Percentiles rank a stretch among this genome's conserved stretches.
Conservation (phyloP, 1,284 basidiomycete genomes). For the Athelia sp. region DNA sequence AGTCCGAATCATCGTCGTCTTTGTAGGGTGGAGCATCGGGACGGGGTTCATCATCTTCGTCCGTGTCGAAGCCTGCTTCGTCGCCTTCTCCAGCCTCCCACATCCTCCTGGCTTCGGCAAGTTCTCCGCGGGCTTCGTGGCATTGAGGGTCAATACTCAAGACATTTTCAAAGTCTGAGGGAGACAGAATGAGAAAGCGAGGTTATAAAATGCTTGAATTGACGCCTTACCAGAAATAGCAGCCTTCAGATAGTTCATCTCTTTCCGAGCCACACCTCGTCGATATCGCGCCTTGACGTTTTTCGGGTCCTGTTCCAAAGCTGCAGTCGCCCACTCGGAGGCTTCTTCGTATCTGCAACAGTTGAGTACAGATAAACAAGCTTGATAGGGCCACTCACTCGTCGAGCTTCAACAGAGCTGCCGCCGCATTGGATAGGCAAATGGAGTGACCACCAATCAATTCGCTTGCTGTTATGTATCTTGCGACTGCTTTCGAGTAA, state of each 20-base stretch:
- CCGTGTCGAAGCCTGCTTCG: slow-evolving; percentile 14
- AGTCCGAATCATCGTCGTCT: slow-evolving; percentile 15
- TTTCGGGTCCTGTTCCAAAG: slow-evolving; percentile 35
- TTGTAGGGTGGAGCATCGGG: slow-evolving; percentile 21
- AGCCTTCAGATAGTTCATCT: slow-evolving; percentile 24
- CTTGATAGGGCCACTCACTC: slow-evolving; percentile 22
- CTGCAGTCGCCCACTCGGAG: slow-evolving; percentile 34
- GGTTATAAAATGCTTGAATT: neutral
- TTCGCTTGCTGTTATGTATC: neutral
- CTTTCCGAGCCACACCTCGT: slow-evolving; percentile 37
- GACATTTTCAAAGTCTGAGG: slow-evolving; percentile 34
- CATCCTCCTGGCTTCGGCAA: slow-evolving; percentile 8
- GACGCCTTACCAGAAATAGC: slow-evolving; percentile 30
- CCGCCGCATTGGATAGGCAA: slow-evolving; percentile 37
- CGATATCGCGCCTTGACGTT: slow-evolving; percentile 37
- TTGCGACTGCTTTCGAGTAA: no score
- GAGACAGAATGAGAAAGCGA: neutral
- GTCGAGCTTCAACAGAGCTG: slow-evolving; percentile 33
- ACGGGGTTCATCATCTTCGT: slow-evolving; percentile 31
- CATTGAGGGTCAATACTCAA: slow-evolving; percentile 28
- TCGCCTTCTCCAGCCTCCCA: neutral
- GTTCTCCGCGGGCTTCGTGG: slow-evolving; percentile 22
- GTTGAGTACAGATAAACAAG: neutral
- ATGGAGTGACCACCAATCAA: slow-evolving; percentile 17
- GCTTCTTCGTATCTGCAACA: slow-evolving; percentile 36